phyloP scores from a whole-genome alignment of 495 filamentous ascomycete genomes.

The Talaromyces thailandensis region DNA sequence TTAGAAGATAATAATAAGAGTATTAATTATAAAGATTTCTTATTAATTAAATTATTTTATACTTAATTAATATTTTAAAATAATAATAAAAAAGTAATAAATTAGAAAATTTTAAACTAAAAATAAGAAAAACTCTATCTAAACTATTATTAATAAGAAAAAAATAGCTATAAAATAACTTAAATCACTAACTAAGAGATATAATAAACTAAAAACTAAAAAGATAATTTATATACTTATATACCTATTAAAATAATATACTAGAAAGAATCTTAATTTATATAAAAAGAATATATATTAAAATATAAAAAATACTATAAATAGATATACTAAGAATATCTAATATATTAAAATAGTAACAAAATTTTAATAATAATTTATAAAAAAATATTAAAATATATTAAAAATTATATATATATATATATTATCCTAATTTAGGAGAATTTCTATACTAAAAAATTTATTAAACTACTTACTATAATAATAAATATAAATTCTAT shows the following conservation, averaged over 20 bases:
- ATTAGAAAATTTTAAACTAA: too few species aligned
- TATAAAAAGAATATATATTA: too few species aligned
- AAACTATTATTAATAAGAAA: not conserved
- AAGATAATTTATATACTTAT: not conserved
- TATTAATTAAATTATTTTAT: too few species aligned
- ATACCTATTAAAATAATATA: too few species aligned
- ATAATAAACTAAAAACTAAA: not conserved
- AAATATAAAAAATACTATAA: too few species aligned
- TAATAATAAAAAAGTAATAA: too few species aligned
- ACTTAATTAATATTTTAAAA: too few species aligned
- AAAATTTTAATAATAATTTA: not conserved
- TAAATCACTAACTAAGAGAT: not conserved
- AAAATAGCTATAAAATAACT: not conserved
- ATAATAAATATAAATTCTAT: not conserved
- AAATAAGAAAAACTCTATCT: not conserved
- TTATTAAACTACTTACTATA: not conserved
- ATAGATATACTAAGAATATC: not conserved
- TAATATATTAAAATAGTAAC: not conserved
- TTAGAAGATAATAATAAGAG: too few species aligned
- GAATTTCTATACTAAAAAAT: not conserved
- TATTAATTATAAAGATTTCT: too few species aligned
- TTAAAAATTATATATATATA: not conserved
- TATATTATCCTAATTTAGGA: too few species aligned
- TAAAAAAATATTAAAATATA: not conserved
- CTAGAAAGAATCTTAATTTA: too few species aligned